Evolutionary conservation across 164 flowering plant species (phyloP).

Genomic region (Cinnamomum micranthum): DNA sequence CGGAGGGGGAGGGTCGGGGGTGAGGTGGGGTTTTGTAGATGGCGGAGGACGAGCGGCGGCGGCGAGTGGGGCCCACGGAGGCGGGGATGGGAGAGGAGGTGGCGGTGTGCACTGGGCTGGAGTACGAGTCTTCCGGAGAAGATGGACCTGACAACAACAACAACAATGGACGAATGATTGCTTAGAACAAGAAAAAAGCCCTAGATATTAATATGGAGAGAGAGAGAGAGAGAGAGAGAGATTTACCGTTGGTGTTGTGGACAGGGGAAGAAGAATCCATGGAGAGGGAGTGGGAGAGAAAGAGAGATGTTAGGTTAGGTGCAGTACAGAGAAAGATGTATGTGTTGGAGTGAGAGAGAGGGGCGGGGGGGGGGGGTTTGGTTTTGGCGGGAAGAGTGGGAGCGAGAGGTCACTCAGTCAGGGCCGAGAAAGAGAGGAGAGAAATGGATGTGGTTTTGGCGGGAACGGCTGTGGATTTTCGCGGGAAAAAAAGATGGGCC

Average conservation of each 20-base stretch:
- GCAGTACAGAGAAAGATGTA: background rate
- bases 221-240: background rate
- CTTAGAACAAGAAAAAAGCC: background rate
- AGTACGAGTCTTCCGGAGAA: slow-evolving; percentile 58
- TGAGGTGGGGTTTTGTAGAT: slow-evolving; percentile 31
- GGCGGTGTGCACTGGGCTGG: slow-evolving; percentile 70
- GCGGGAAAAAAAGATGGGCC: background rate
- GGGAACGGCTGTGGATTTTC: background rate
- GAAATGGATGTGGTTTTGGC: background rate
- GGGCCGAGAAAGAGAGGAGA: background rate
- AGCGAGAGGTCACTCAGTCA: too few species aligned
- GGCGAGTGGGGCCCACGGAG: slow-evolving; percentile 21
- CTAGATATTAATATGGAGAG: background rate
- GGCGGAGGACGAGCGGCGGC: slow-evolving; percentile 16
- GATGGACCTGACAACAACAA: slow-evolving; percentile 48
- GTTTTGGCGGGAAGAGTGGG: too few species aligned
- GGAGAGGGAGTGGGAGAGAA: background rate
- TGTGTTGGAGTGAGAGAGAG: background rate
- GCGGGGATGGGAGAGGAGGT: slow-evolving; percentile 55
- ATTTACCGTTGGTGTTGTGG: slow-evolving; percentile 8
- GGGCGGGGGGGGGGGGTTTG: too few species aligned
- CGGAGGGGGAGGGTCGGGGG: slow-evolving; percentile 23
- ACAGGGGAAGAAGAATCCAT: slow-evolving; percentile 13
- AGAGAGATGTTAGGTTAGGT: background rate
- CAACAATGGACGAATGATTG: background rate